Base-by-base conservation (phyloP, 2,329 filamentous ascomycete species). In the Aspergillus floridensis region DNA sequence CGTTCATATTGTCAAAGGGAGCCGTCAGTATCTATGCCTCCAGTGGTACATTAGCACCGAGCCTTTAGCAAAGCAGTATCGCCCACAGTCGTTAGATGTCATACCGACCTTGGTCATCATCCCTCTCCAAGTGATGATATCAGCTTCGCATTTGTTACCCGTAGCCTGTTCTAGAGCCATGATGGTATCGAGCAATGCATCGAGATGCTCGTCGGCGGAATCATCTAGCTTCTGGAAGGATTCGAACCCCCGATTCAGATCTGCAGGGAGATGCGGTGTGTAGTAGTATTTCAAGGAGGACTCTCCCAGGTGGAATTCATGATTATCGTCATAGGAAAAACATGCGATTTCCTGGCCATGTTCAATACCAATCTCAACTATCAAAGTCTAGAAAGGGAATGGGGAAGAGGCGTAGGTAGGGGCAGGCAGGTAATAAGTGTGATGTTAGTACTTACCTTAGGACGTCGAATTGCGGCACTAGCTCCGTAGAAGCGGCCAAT, bases 71-170 rank as follows among this genome's bases (percentile, higher is more conserved):
- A 7, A 19, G 38, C 7, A 44, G 2, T 1, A 55, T 19, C 41
- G 26, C 26, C 7, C 8, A 14, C 10, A 26, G n/a, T 26, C 6
- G 16, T 10, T 29, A 21, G 10, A 21, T 11, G 7, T 16, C 26
- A 26, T 38, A 55, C 76, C 56, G 72, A 93, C 92, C 83, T 97
- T 99, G 63, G 95, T 98, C 88, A 99, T 93, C 92, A 98, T 97
- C 41, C 95, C 95, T 69, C 95, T 83, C 93, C 93, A 99, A 1
- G 93, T 98, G 54, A 98, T 83, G 49, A 98, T 74, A 67, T 96
- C 87, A 2, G 89, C 88, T 62, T 92, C 87, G 32, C 88, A 87
- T 70, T 84, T 88, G 68, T 85, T 82, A 2, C 85, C 84, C 0
- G 83, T 85, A 65, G 86, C 81, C 72, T 87, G 81, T 76, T 98